These are phyloP conservation scores for Orbilia javanica DNA, from an alignment of 2,329 filamentous ascomycete species.

Conservation along the genomic window DNA sequence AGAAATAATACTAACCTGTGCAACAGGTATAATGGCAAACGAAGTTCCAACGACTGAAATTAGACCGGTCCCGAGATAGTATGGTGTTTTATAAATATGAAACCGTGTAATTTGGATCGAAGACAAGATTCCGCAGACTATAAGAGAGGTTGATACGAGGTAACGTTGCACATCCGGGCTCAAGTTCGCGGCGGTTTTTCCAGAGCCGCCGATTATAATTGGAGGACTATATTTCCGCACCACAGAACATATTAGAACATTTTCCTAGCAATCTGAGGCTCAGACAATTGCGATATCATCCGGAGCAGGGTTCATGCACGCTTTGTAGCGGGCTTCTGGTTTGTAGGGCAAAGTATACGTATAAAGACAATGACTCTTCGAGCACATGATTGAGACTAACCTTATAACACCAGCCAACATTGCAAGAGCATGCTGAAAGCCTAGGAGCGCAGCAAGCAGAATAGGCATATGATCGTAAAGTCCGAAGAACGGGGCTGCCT, in stretches of 20 bases:
- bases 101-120: slow-evolving; percentile 76
- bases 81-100: slow-evolving; percentile 73
- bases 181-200: slow-evolving; percentile 71
- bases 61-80: slow-evolving; percentile 77
- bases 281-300: background rate
- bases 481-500: slow-evolving; percentile 77
- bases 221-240: slow-evolving; percentile 68
- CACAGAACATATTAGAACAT: slow-evolving; percentile 51
- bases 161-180: slow-evolving; percentile 71
- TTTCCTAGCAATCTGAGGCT: background rate
- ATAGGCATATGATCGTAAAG: slow-evolving; percentile 77
- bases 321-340: too few relatives aligned
- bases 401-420: slow-evolving; percentile 73
- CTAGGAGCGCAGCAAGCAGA: slow-evolving; percentile 75
- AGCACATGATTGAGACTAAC: slow-evolving; percentile 11
- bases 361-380: background rate
- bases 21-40: slow-evolving; percentile 80
- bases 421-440: slow-evolving; percentile 75
- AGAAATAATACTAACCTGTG: slow-evolving; percentile 65
- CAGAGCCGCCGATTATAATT: slow-evolving; percentile 72
- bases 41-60: slow-evolving; percentile 81
- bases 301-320: too few relatives aligned
- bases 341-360: background rate
- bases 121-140: slow-evolving; percentile 76
- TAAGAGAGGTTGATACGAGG: slow-evolving; percentile 77